phyloP scores from a whole-genome alignment of 441 rosid genomes.

The Gossypium aridum region DNA sequence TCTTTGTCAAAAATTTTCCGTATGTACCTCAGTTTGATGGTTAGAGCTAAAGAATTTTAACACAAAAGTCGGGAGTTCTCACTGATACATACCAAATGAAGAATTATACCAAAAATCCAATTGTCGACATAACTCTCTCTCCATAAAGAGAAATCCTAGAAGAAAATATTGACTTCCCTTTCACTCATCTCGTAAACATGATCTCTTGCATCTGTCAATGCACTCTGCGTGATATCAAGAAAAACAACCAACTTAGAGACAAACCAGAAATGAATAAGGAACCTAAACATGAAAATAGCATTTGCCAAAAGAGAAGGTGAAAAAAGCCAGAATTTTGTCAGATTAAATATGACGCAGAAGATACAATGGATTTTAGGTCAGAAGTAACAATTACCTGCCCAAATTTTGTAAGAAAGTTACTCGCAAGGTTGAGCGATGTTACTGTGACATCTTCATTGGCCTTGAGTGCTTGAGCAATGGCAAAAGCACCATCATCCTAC shows the following conservation, averaged over 20 bases:
- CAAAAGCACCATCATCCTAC: slow-evolving; percentile 93
- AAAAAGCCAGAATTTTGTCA: background rate
- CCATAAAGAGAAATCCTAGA: slow-evolving; percentile 31
- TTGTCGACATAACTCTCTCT: slow-evolving; percentile 14
- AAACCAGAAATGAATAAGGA: background rate
- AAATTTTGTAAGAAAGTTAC: slow-evolving; percentile 84
- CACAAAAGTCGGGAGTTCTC: slow-evolving; percentile 8
- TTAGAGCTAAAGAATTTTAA: slow-evolving; percentile 5
- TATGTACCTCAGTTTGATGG: slow-evolving; percentile 14
- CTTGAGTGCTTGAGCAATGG: slow-evolving; percentile 91
- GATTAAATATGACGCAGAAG: background rate
- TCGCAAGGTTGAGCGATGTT: slow-evolving; percentile 69
- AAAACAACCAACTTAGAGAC: background rate
- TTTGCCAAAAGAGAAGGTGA: background rate
- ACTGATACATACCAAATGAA: slow-evolving; percentile 17
- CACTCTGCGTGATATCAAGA: slow-evolving; percentile 49
- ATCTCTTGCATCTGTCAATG: slow-evolving; percentile 81
- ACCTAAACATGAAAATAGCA: background rate
- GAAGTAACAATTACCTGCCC: slow-evolving; percentile 56
- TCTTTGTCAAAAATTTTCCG: slow-evolving; percentile 26
- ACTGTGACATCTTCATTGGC: slow-evolving; percentile 83
- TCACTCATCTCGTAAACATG: slow-evolving; percentile 92
- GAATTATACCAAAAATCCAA: slow-evolving; percentile 16
- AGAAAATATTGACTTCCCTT: slow-evolving; percentile 75
- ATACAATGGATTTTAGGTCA: background rate